phyloP scores from a whole-genome alignment of 2,329 filamentous ascomycete species.

The Arthrobotrys musiformis region DNA sequence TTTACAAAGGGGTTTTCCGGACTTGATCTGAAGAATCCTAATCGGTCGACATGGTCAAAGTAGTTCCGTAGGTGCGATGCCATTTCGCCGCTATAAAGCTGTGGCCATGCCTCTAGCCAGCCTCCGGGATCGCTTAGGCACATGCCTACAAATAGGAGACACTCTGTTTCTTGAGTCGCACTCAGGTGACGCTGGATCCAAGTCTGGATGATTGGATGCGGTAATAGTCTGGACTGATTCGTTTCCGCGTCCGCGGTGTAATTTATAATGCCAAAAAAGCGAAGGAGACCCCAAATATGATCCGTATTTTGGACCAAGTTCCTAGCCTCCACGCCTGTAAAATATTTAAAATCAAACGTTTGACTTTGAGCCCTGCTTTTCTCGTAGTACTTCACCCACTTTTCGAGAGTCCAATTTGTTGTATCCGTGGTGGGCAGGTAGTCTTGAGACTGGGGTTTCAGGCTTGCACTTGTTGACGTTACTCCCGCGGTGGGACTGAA shows the following conservation, averaged over 20 bases:
- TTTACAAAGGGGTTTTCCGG: not conserved
- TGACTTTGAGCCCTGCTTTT: not conserved
- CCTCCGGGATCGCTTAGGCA: not conserved
- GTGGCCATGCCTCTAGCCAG: not conserved
- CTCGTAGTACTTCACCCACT: not conserved
- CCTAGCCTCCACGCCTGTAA: not conserved
- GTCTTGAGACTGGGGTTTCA: too few species aligned
- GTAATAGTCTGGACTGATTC: not conserved
- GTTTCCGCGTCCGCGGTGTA: not conserved
- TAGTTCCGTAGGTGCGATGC: not conserved
- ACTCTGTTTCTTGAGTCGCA: not conserved
- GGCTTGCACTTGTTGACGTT: not conserved
- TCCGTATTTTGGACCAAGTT: not conserved
- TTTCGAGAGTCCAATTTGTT: too few species aligned
- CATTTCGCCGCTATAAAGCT: not conserved
- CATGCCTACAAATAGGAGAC: not conserved
- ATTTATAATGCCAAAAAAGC: not conserved
- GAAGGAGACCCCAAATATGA: not conserved
- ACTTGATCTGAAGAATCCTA: not conserved
- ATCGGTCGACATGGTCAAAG: not conserved
- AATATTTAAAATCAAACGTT: too few species aligned
- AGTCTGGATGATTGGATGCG: not conserved
- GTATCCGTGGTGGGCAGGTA: too few species aligned
- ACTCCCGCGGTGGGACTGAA: not conserved
- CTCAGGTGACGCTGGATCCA: not conserved